Base-by-base conservation (phyloP, 2,329 filamentous ascomycete species). In the Arachnomyces sp. region DNA sequence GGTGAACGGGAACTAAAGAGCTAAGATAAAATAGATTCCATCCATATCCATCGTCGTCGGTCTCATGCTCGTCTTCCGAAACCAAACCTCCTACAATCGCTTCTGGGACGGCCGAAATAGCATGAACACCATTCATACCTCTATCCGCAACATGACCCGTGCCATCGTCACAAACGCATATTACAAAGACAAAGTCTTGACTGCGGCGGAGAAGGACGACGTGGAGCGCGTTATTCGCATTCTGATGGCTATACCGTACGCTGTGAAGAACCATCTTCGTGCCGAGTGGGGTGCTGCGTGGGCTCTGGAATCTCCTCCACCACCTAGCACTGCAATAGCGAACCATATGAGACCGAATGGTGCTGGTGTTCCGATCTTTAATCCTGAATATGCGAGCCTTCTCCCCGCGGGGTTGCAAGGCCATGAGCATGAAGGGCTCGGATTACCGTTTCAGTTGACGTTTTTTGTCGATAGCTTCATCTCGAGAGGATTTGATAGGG, bases 61-160 rank as follows among this genome's bases (percentile, higher is more conserved):
- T 51, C 57, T 82, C 31, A 80, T 82, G 71, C 74, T 82, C 42
- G 78, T 82, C 18, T 81, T 82, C 61, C 71, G 78, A 29, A 81
- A 82, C 50, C 69, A 73, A 48, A 81, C 77, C 2, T 73, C 68
- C 39, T 81, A 80, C 59, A 77, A 79, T 49, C 68, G 77, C 2
- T 81, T 81, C 63, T 81, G 77, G 77, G 72, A 72, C 2, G 75
- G 74, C 3, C 63, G 75, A 32, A 73, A 72, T 48, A 70, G 74
- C 47, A 67, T 81, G 40, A 75, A 68, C 8, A 70, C 68, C 0
- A 67, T 80, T 20, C 70, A 70, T 35, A 78, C 77, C n/a, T 66
- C 65, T 30, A 68, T 80, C 11, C 69, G 77, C 40, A 80, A 79
- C 48, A 64, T 82, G 0, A 71, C 74, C 2, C 65, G 78, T 9